Evolutionary conservation across 2,329 filamentous ascomycete species (phyloP).

Genomic region (Rasamsonia emersonii): DNA sequence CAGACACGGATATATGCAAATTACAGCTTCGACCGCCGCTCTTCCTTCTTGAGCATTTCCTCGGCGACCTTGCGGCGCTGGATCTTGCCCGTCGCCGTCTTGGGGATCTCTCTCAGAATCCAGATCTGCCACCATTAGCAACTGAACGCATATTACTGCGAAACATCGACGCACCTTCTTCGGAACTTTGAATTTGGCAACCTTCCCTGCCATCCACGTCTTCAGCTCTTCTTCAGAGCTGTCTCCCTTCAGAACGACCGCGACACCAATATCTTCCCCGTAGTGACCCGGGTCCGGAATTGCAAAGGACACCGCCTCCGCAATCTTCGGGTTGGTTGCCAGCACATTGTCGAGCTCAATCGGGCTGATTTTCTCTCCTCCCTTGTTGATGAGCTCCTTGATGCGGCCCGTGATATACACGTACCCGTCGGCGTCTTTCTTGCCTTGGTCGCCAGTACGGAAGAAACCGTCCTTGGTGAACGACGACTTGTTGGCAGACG

Average conservation of each 20-base stretch:
- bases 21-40: too few species aligned
- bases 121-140: conserved; percentile 48
- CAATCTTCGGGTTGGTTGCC: conserved; percentile 61
- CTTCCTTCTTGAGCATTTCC: conserved; percentile 66
- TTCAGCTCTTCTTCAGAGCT: conserved; percentile 54
- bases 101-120: conserved; percentile 77
- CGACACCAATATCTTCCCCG: conserved; percentile 71
- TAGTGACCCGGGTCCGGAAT: conserved; percentile 68
- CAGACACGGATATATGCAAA: too few species aligned
- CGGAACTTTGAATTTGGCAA: conserved; percentile 78
- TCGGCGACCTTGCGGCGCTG: conserved; percentile 80
- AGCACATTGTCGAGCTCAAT: conserved; percentile 77
- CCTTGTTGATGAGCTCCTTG: conserved; percentile 78
- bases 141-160: conserved; percentile 9
- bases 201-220: conserved; percentile 57
- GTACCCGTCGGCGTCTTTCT: conserved; percentile 70
- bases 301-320: conserved; percentile 75
- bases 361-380: conserved; percentile 74
- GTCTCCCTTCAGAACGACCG: conserved; percentile 63
- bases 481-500: conserved; percentile 61
- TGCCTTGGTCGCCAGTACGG: conserved; percentile 79
- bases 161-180: conserved; percentile 54
- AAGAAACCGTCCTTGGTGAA: conserved; percentile 68
- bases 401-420: conserved; percentile 82
- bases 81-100: conserved; percentile 87